Percentiles rank a stretch among this genome's conserved stretches.
Conservation (phyloP, 176 grass and related monocot species). For the Coix lacrymajobi region DNA sequence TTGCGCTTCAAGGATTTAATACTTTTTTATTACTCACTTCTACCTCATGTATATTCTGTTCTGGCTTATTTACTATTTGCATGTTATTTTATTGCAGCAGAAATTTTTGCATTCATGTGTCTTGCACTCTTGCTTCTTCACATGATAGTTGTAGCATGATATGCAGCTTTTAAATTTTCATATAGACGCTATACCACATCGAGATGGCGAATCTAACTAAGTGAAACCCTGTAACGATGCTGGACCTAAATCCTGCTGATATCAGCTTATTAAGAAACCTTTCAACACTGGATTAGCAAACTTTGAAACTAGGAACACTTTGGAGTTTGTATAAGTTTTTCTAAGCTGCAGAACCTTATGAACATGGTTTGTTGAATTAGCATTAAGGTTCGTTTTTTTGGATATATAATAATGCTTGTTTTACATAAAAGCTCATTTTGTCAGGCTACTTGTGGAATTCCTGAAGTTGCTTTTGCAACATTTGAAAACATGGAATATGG, state of each 20-base stretch:
- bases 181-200: background rate
- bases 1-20: background rate
- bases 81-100: background rate
- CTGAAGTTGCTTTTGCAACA: slow-evolving; percentile 91
- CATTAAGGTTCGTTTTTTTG: background rate
- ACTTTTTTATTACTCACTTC: background rate
- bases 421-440: slow-evolving; percentile 9
- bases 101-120: background rate
- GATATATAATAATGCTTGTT: background rate
- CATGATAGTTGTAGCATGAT: slow-evolving; percentile 5
- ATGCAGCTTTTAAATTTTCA: background rate
- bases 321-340: background rate
- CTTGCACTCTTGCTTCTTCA: background rate
- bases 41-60: background rate
- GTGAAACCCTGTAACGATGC: background rate
- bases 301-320: background rate
- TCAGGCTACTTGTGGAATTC: slow-evolving; percentile 94
- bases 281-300: background rate
- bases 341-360: slow-evolving; percentile 9
- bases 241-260: background rate
- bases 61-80: background rate
- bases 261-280: slow-evolving; percentile 14
- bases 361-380: slow-evolving; percentile 11
- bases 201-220: background rate
- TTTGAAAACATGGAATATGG: slow-evolving; percentile 99